A percentile compares a stretch with the other conserved stretches of the same genome.
Conservation (phyloP, 257 asterid species). For the Verbena officinalis region DNA sequence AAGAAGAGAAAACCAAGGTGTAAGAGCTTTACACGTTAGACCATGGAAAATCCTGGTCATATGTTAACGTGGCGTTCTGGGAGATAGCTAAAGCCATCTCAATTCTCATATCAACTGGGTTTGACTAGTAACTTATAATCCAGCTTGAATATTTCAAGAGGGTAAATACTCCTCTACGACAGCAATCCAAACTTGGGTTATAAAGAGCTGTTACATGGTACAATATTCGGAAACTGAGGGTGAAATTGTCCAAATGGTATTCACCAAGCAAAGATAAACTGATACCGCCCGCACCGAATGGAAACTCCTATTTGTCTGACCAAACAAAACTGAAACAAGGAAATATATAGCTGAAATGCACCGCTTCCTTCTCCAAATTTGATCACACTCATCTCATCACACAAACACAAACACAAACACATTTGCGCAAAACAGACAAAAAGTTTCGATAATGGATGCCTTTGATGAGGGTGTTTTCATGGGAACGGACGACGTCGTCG, state of each 20-base stretch:
- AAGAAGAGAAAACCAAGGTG: not conserved
- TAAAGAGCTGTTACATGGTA: not conserved
- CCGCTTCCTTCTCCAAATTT: slow-evolving; percentile 38
- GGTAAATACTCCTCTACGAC: not conserved
- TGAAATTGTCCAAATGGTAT: not conserved
- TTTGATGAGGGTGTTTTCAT: slow-evolving; percentile 47
- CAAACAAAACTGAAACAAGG: slow-evolving; percentile 3
- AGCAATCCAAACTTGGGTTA: not conserved
- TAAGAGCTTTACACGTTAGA: slow-evolving; percentile 15
- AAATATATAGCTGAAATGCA: slow-evolving; percentile 20
- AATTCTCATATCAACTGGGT: not conserved
- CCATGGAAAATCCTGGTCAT: not conserved
- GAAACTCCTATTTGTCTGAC: not conserved
- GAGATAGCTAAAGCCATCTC: not conserved
- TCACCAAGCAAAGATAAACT: not conserved
- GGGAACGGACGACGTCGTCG: slow-evolving; percentile 36
- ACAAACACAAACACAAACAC: not conserved
- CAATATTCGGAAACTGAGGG: not conserved
- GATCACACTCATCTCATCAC: slow-evolving; percentile 25
- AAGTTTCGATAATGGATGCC: slow-evolving; percentile 45
- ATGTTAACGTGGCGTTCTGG: slow-evolving; percentile 11
- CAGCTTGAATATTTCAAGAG: slow-evolving; percentile 28
- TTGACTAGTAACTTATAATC: too few species aligned
- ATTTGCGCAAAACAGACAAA: too few species aligned
- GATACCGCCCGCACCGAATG: not conserved